Conservation (phyloP, 108 stramenopile species). For the Aurantiochytrium sp. region DNA sequence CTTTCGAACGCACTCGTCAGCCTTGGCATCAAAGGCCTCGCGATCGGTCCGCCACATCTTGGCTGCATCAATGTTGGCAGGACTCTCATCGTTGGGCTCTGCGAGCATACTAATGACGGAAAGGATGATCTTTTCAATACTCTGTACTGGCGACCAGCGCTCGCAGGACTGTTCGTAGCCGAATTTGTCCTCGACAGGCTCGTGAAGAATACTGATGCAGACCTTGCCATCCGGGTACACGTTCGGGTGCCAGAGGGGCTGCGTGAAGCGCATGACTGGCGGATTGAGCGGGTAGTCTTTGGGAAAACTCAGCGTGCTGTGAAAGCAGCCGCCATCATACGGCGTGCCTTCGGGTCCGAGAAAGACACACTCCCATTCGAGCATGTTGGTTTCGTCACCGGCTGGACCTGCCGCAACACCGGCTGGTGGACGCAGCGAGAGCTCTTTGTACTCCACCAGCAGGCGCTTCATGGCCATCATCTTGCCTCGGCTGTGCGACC, state of each 20-base stretch:
- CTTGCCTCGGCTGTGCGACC: neutral
- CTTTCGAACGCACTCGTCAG: neutral
- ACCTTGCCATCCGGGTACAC: constrained; percentile 65
- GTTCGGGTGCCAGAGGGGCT: constrained; percentile 98
- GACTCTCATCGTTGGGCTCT: constrained; percentile 94
- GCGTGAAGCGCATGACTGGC: constrained; percentile 77
- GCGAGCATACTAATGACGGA: constrained; percentile 82
- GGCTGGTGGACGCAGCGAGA: neutral
- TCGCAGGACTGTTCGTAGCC: constrained; percentile 70
- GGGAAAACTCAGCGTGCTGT: constrained; percentile 83
- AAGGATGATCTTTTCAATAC: constrained; percentile 85
- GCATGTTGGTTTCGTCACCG: neutral
- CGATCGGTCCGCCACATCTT: constrained; percentile 86
- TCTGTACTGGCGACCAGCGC: constrained; percentile 93
- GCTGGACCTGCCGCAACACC: neutral
- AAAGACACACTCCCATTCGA: constrained; percentile 23
- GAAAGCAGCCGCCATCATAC: constrained; percentile 68
- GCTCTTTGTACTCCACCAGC: neutral
- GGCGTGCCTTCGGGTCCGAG: constrained; percentile 1
- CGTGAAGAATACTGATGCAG: constrained; percentile 97
- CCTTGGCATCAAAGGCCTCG: constrained; percentile 82
- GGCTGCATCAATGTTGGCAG: constrained; percentile 95
- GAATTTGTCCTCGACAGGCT: constrained; percentile 85
- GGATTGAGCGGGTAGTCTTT: constrained; percentile 75
- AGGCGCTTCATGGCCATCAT: constrained; percentile 19